Base-by-base conservation (phyloP, 2,329 filamentous ascomycete genomes). In the Grosmannia huntii region DNA sequence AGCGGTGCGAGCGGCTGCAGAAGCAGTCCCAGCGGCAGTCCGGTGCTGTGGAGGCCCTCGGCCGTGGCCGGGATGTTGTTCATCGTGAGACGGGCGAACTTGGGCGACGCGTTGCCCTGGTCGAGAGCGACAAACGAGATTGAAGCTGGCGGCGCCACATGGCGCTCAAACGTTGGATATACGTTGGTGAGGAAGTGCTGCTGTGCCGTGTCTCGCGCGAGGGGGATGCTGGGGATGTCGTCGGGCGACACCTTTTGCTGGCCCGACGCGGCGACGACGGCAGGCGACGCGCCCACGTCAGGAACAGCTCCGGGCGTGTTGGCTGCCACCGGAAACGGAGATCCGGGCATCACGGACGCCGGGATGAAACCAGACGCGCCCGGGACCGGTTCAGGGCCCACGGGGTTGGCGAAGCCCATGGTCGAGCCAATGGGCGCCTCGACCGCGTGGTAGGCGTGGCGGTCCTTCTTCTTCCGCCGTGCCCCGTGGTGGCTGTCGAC, bases 61-160 rank as follows among this genome's bases (percentile, higher is more conserved):
- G 84, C 75, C 16, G 85, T 88, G 14, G 88, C 81, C 2, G 94
- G 94, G 61, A 99, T 95, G 71, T 87, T 95, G 73, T 96, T 99
- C 71, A 97, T 76, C 0, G 90, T 96, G 59, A 99, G 80, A 58
- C 94, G 85, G 54, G 90, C 88, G 69, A 89, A 94, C 71, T 96
- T 96, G 38, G 94, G 94, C 16, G 94, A 96, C 5, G 94, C 86
- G 70, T 96, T 99, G 66, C 94, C 94, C 71, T 99, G 94, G 66
- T 99, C 94, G 66, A 85, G 89, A n/a, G 91, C 89, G 44, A 96
- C 87, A 67, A 94, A 97, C 2, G 94, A 90, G 25, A 94, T 81
- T 5, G 87, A 83, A 16, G 91, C 89, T 2, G 94, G 90, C 53
- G 94, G 94, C 12, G 94, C 91, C 2, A 96, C 79, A 68, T 96